phyloP scores from a whole-genome alignment of 805 yeast genomes.

The Lipomyces sp. region DNA sequence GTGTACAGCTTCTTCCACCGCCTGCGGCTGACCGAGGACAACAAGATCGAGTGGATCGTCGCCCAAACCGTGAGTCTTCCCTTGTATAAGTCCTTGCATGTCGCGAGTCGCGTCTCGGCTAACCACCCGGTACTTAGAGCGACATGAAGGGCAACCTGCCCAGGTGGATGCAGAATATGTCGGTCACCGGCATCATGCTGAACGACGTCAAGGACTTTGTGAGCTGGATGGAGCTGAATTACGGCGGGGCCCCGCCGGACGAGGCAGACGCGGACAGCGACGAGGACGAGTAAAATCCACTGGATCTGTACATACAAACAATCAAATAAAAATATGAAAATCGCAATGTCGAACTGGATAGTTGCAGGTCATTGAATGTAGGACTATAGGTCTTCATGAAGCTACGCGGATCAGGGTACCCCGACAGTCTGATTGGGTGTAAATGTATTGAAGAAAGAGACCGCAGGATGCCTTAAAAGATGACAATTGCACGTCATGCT shows the following conservation, averaged over 20 bases:
- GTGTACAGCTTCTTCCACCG: conserved; percentile 23
- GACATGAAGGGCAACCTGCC: conserved; percentile 27
- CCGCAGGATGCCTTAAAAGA: no score
- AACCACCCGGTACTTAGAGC: no score
- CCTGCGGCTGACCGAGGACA: conserved; percentile 10
- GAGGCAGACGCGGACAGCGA: background rate
- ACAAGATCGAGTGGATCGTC: conserved; percentile 13
- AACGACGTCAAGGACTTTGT: conserved; percentile 15
- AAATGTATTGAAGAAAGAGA: no score
- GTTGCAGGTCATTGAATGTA: no score
- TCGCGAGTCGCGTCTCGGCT: no score
- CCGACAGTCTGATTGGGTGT: no score
- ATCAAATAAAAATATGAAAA: background rate
- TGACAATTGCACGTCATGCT: no score
- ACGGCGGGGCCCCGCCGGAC: conserved; percentile 2
- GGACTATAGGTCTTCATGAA: no score
- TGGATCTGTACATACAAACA: background rate
- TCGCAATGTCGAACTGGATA: no score
- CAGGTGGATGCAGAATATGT: conserved; percentile 21
- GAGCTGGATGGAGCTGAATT: conserved; percentile 22
- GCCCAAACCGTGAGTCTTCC: conserved; percentile 15
- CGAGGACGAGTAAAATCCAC: background rate
- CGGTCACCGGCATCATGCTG: conserved; percentile 19
- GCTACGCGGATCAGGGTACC: no score
- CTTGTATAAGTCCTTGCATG: no score